A percentile compares a stretch with the other conserved stretches of the same genome.
phyloP scores from a whole-genome alignment of 305 asterid species.

The Fraxinus dipetala region DNA sequence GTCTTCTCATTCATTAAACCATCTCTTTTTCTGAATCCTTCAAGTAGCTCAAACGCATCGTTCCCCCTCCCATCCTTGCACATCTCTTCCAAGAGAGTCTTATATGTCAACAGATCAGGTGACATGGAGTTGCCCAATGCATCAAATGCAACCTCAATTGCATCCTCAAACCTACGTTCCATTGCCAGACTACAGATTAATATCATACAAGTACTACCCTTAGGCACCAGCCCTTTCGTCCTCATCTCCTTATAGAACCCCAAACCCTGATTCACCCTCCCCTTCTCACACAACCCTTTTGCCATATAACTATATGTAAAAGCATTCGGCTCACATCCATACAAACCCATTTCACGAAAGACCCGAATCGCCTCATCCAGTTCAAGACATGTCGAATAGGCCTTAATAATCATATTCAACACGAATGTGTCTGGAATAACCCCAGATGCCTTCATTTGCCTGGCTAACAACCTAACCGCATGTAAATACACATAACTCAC shows the following conservation, averaged over 20 bases:
- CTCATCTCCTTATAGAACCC: slow-evolving; percentile 65
- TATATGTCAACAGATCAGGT: slow-evolving; percentile 78
- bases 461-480: slow-evolving; percentile 63
- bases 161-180: slow-evolving; percentile 71
- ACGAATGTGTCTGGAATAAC: slow-evolving; percentile 75
- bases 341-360: slow-evolving; percentile 90
- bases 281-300: slow-evolving; percentile 80
- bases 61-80: slow-evolving; percentile 78
- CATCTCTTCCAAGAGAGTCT: slow-evolving; percentile 78
- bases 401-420: slow-evolving; percentile 83
- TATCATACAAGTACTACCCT: slow-evolving; percentile 49
- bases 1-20: slow-evolving; percentile 67
- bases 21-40: slow-evolving; percentile 63
- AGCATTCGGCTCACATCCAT: slow-evolving; percentile 76
- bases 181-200: slow-evolving; percentile 76
- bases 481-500: slow-evolving; percentile 77
- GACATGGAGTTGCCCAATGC: slow-evolving; percentile 65
- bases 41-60: slow-evolving; percentile 70
- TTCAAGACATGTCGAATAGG: slow-evolving; percentile 69
- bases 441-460: slow-evolving; percentile 88
- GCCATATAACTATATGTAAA: slow-evolving; percentile 69
- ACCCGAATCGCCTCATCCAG: slow-evolving; percentile 77
- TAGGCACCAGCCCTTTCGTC: slow-evolving; percentile 55
- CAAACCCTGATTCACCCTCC: slow-evolving; percentile 62
- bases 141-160: slow-evolving; percentile 52